Base-by-base conservation (phyloP, 2,329 filamentous ascomycete species). In the Orbilia javanica region DNA sequence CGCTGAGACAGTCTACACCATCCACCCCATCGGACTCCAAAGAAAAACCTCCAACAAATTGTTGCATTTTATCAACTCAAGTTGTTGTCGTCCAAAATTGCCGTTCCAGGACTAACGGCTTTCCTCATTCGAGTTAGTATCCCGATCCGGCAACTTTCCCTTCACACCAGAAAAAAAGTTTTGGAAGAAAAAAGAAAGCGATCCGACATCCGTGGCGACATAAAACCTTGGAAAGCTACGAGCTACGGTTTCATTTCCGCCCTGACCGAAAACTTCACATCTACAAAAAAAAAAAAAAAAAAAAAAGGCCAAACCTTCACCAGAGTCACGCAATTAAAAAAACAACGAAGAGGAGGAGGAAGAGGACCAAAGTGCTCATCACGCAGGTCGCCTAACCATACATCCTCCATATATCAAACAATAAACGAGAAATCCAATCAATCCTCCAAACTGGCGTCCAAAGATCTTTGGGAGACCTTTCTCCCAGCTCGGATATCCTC, bases 401-500 rank as follows among this genome's bases (percentile, higher is more conserved):
- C 20, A 29, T 27, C 25, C n/a, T n/a, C n/a, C n/a, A n/a, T n/a
- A n/a, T n/a, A n/a, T n/a, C n/a, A 76, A 76, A 29, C 64, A 34
- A 34, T 34, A 34, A 34, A 34, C 10, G 10, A 34, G 5, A 48
- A 48, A 48, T 8, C 1, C 1, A 22, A 50, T 11, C 4, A 22
- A 27, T 4, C 20, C 15, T 46, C n/a, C 66, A 77, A 77, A 36
- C 73, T 77, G 73, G 73, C 73, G 66, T 48, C 73, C 66, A 60
- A 66, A 50, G 66, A 71, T 42, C 50, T 71, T 66, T 70, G 73
- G 73, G 73, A 71, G 73, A 39, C 57, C 22, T 25, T 77, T 77
- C 73, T 77, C 73, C 73, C 73, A 46, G 48, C 73, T 39, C 66
- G 62, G 2, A 46, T 77, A 60, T 63, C 73, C 73, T 65, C 73